Evolutionary conservation across 176 grass and related monocot genomes (phyloP).

Genomic region (Pharus latifolius): DNA sequence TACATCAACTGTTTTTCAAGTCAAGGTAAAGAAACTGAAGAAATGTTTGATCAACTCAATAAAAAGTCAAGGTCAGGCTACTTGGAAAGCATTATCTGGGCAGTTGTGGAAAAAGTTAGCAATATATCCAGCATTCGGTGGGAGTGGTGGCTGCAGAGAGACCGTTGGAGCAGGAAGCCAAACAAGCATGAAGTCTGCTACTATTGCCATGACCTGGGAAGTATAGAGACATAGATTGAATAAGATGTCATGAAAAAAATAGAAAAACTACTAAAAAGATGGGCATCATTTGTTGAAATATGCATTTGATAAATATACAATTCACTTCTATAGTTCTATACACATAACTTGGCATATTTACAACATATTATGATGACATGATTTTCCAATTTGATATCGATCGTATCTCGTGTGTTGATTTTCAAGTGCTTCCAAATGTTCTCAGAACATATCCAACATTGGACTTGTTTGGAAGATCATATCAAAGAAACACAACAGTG

Average conservation of each 20-base stretch:
- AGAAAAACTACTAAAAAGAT: neutral
- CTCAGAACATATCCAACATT: no score
- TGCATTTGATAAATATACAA: no score
- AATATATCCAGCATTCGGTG: slow-evolving; percentile 54
- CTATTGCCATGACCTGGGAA: slow-evolving; percentile 76
- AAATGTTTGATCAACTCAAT: neutral
- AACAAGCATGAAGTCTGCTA: slow-evolving; percentile 94
- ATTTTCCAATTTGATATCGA: no score
- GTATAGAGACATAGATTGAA: neutral
- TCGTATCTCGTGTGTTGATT: no score
- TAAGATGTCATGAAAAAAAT: neutral
- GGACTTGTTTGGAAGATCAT: no score
- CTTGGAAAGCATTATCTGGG: slow-evolving; percentile 94
- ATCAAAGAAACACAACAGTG: no score
- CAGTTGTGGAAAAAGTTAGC: slow-evolving; percentile 70
- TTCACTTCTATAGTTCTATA: no score
- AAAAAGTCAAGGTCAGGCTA: slow-evolving; percentile 10
- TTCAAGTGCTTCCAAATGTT: no score
- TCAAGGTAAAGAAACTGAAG: neutral
- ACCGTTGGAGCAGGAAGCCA: slow-evolving; percentile 96
- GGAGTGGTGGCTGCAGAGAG: slow-evolving; percentile 54
- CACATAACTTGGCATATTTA: no score
- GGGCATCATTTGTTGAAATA: no score
- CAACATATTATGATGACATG: no score
- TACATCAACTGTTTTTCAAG: neutral